A percentile compares a stretch with the other conserved stretches of the same genome.
These are phyloP conservation scores for Sporothrix mexicana DNA, from an alignment of 2,329 filamentous ascomycete genomes.

Conservation along the genomic window DNA sequence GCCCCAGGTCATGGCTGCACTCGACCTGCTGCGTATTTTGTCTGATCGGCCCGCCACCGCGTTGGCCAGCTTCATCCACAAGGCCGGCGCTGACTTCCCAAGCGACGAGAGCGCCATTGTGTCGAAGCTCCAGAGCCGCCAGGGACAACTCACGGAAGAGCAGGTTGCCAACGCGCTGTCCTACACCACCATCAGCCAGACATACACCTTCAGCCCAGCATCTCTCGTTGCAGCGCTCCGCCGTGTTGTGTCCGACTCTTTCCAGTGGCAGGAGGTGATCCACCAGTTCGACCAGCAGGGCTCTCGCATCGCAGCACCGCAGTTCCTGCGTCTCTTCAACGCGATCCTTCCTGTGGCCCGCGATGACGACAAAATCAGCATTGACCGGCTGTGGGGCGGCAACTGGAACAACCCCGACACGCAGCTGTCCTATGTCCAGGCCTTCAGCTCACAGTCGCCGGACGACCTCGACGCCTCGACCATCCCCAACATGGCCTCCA, in stretches of 20 bases:
- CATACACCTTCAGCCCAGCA: constrained; percentile 58
- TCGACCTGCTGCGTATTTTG: constrained; percentile 72
- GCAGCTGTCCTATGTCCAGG: constrained; percentile 90
- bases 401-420: constrained; percentile 85
- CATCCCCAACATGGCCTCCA: constrained; percentile 79
- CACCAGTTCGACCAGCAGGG: constrained; percentile 80
- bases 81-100: constrained; percentile 75
- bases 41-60: constrained; percentile 62
- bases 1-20: constrained; percentile 70
- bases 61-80: constrained; percentile 72
- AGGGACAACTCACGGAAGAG: constrained; percentile 71
- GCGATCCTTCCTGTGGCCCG: constrained; percentile 75
- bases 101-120: constrained; percentile 72
- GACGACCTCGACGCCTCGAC: constrained; percentile 82
- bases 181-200: constrained; percentile 65
- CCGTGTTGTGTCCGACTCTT: constrained; percentile 65
- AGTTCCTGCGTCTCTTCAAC: constrained; percentile 82
- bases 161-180: constrained; percentile 83
- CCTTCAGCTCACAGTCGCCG: constrained; percentile 77
- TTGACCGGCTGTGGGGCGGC: constrained; percentile 90
- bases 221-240: constrained; percentile 67
- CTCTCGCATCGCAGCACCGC: constrained; percentile 74
- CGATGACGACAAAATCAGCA: constrained; percentile 71
- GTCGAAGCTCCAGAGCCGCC: constrained; percentile 59
- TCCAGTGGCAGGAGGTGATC: constrained; percentile 75